These are phyloP conservation scores for Solanum ahanhuiri DNA, from an alignment of 257 asterid genomes.

Conservation along the genomic window DNA sequence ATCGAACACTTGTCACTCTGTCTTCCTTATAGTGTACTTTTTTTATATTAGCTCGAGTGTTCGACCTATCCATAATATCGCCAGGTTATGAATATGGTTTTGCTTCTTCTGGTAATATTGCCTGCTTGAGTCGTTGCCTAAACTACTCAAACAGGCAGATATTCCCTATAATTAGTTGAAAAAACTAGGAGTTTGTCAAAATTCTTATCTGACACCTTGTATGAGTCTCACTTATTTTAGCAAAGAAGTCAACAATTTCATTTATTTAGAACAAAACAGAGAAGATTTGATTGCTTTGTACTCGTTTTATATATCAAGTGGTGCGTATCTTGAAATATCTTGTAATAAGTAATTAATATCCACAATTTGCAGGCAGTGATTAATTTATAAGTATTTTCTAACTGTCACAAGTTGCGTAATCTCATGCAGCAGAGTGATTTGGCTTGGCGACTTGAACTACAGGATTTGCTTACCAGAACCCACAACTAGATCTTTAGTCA, in stretches of 20 bases:
- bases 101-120: not conserved
- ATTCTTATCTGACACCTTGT: not conserved
- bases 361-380: not conserved
- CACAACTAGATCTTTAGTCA: conserved; percentile 43
- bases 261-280: not conserved
- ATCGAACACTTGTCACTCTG: not conserved
- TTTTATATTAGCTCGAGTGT: not conserved
- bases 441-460: conserved; percentile 70
- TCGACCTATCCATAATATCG: not conserved
- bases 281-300: not conserved
- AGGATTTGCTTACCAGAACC: conserved; percentile 51
- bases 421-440: conserved; percentile 41
- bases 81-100: not conserved
- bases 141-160: not conserved
- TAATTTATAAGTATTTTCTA: not conserved
- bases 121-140: not conserved
- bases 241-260: not conserved
- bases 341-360: not conserved
- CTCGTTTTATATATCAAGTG: not conserved
- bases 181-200: not conserved
- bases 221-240: not conserved
- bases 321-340: not conserved
- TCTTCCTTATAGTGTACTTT: not conserved
- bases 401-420: not conserved
- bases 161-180: not conserved